Percentiles rank a stretch among this genome's conserved stretches.
Conservation (phyloP, 768 basidiomycete genomes). For the Mycena belliarum region DNA sequence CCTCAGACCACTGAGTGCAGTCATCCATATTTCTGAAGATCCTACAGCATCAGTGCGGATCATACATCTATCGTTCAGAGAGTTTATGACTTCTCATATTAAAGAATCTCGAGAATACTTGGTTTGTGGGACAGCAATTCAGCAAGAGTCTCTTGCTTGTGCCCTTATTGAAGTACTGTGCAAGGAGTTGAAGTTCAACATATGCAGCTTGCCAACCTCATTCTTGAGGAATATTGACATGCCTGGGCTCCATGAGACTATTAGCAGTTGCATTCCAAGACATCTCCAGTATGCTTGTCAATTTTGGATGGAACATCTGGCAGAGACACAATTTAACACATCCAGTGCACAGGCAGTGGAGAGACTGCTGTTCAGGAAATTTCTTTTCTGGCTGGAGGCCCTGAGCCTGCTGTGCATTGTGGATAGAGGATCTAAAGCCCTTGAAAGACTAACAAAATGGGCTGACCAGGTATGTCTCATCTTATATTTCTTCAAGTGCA, state of each 20-base stretch:
- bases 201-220: constrained; percentile 4
- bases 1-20: too few relatives aligned
- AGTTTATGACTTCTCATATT: too few relatives aligned
- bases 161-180: background rate
- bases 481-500: too few relatives aligned
- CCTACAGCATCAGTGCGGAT: too few relatives aligned
- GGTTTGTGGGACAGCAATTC: too few relatives aligned
- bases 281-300: constrained; percentile 14
- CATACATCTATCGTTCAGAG: too few relatives aligned
- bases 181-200: constrained; percentile 8
- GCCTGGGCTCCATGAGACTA: background rate
- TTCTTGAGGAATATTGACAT: background rate
- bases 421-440: background rate
- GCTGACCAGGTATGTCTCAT: too few relatives aligned
- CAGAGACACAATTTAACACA: background rate
- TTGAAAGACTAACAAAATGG: too few relatives aligned
- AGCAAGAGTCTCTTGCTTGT: too few relatives aligned
- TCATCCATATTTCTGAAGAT: too few relatives aligned
- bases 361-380: constrained; percentile 1
- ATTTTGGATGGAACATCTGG: constrained; percentile 14
- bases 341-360: background rate
- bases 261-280: background rate
- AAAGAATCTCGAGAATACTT: too few relatives aligned
- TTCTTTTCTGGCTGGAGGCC: constrained; percentile 8
- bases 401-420: background rate